A percentile compares a stretch with the other conserved stretches of the same genome.
Evolutionary conservation across 2,329 filamentous ascomycete genomes (phyloP).

Genomic region (Cladosporium sp.): DNA sequence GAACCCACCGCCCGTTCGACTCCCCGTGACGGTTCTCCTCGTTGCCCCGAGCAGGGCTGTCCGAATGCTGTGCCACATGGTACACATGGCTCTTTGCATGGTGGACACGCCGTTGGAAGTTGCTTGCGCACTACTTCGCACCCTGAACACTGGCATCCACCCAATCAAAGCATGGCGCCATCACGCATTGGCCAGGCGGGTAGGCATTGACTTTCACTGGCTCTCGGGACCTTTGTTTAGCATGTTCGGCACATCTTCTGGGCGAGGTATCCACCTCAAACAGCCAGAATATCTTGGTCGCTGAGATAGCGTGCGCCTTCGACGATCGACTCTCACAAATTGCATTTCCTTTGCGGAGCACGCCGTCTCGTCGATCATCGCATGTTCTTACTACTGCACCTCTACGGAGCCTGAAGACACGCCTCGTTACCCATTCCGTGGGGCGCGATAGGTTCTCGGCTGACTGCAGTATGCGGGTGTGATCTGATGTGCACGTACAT

Average conservation of each 20-base stretch:
- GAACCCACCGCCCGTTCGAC: background rate
- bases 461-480: conserved; percentile 7
- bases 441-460: background rate
- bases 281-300: no score
- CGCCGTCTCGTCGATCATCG: no score
- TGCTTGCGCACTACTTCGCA: background rate
- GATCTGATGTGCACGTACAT: conserved; percentile 7
- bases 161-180: background rate
- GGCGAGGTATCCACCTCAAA: background rate
- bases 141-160: background rate
- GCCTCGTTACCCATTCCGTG: background rate
- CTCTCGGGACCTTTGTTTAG: conserved; percentile 1
- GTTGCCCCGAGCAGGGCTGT: background rate
- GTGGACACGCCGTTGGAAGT: conserved; percentile 5
- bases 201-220: background rate
- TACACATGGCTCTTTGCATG: conserved; percentile 1
- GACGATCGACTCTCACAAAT: no score
- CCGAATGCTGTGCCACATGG: conserved; percentile 9
- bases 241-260: conserved; percentile 1
- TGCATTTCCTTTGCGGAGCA: no score
- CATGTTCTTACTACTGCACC: no score
- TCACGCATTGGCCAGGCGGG: background rate
- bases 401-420: background rate
- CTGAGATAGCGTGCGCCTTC: no score
- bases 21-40: background rate